These are phyloP conservation scores for Dendrothele bispora DNA, from an alignment of 768 basidiomycete species.

Conservation along the genomic window DNA sequence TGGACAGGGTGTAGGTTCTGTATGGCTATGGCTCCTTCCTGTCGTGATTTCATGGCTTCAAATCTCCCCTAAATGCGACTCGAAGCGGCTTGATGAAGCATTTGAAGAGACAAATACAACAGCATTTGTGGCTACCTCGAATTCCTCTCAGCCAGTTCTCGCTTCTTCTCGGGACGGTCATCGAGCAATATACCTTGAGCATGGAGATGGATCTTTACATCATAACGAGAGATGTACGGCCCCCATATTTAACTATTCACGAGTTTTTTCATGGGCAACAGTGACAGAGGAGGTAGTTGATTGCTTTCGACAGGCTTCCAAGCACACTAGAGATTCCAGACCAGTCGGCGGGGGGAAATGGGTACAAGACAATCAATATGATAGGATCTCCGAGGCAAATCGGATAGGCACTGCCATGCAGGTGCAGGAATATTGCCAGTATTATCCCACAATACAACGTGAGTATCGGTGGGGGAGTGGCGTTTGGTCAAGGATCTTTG, in stretches of 20 bases:
- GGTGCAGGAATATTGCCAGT: conserved; percentile 18
- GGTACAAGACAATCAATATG: not conserved
- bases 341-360: conserved; percentile 11
- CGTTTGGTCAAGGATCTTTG: conserved; percentile 21
- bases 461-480: conserved; percentile 19
- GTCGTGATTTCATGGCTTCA: conserved; percentile 41
- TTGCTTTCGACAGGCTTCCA: conserved; percentile 10
- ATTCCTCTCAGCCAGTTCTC: conserved; percentile 6
- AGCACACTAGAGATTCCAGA: conserved; percentile 5
- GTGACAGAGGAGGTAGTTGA: conserved; percentile 15
- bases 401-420: conserved; percentile 19
- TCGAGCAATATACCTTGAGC: conserved; percentile 1
- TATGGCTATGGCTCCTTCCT: conserved; percentile 45
- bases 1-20: conserved; percentile 37
- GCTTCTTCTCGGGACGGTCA: conserved; percentile 4
- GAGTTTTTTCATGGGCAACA: conserved; percentile 15
- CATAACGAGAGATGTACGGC: conserved; percentile 17
- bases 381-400: conserved; percentile 6
- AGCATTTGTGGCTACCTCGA: conserved; percentile 21
- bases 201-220: conserved; percentile 6
- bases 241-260: conserved; percentile 22
- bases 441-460: conserved; percentile 2
- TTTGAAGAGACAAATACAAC: conserved; percentile 26
- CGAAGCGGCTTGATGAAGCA: conserved; percentile 26
- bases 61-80: conserved; percentile 39